Percentiles rank a stretch among this genome's conserved stretches.
These are phyloP conservation scores for Talinum fruticosum DNA, from an alignment of 148 eudicot genomes.

Conservation along the genomic window DNA sequence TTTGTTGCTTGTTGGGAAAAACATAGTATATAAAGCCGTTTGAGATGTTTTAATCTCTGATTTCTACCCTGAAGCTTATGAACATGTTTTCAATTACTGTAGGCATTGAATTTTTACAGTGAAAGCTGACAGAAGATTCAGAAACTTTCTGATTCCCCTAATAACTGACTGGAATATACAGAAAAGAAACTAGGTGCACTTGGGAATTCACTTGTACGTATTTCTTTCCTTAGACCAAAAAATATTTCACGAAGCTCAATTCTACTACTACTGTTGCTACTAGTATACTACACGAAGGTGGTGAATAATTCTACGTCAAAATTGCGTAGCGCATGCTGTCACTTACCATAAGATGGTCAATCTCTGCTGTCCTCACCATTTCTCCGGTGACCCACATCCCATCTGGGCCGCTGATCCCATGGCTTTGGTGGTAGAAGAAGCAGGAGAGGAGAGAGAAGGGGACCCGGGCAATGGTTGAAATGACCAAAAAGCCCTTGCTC, in stretches of 20 bases:
- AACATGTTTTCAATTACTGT: not conserved
- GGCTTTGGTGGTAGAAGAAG: conserved; percentile 41
- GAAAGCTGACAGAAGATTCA: not conserved
- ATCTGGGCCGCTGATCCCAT: conserved; percentile 29
- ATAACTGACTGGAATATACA: conserved; percentile 14
- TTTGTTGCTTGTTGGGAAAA: not conserved
- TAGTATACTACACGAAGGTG: not conserved
- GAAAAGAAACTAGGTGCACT: not conserved
- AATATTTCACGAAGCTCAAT: not conserved
- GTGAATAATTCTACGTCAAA: conserved; percentile 42
- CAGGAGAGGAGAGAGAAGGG: conserved; percentile 58
- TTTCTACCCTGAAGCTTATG: not conserved
- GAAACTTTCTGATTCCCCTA: not conserved
- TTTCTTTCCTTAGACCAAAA: too few species aligned
- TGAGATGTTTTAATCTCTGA: not conserved
- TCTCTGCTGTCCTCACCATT: conserved; percentile 47
- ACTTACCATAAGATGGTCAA: conserved; percentile 72
- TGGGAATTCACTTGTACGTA: too few species aligned
- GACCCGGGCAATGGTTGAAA: conserved; percentile 37
- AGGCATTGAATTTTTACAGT: not conserved
- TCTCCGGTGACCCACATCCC: conserved; percentile 59
- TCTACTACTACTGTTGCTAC: not conserved
- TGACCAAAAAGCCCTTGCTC: conserved; percentile 33
- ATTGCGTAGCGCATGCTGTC: conserved; percentile 83
- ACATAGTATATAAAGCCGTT: not conserved